Conservation (phyloP, 1,284 basidiomycete species). For the Boletus holoroseus region DNA sequence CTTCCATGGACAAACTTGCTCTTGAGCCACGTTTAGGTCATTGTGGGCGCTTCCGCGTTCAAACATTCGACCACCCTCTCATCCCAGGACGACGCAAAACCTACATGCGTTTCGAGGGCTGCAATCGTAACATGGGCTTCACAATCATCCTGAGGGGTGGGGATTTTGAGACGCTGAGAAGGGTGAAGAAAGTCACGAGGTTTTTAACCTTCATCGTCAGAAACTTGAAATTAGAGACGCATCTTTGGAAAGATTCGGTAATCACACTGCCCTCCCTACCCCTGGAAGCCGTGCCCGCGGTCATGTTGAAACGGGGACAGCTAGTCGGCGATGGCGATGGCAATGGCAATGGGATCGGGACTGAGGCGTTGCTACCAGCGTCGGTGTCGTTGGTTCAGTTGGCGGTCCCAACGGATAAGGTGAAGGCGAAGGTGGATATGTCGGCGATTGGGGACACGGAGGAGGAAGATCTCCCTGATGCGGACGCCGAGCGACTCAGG, state of each 20-base stretch:
- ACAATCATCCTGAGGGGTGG: conserved; percentile 93
- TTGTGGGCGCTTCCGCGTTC: conserved; percentile 82
- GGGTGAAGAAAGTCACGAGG: conserved; percentile 88
- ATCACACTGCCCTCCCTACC: conserved; percentile 72
- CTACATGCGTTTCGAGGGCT: conserved; percentile 96
- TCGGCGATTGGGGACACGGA: conserved; percentile 22
- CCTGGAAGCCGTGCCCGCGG: conserved; percentile 55
- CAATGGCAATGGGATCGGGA: conserved; percentile 14
- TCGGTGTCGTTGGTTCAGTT: conserved; percentile 32
- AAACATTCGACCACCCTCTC: conserved; percentile 90
- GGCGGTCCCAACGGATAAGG: conserved; percentile 25
- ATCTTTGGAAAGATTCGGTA: conserved; percentile 91
- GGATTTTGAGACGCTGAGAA: conserved; percentile 70
- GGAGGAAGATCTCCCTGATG: conserved; percentile 57
- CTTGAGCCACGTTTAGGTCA: conserved; percentile 88
- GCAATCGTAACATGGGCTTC: conserved; percentile 86
- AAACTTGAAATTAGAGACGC: conserved; percentile 90
- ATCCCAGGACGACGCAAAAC: conserved; percentile 92
- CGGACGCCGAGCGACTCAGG: conserved; percentile 61
- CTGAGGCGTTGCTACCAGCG: conserved; percentile 25
- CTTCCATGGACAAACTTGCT: conserved; percentile 91
- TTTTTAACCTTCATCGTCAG: conserved; percentile 90
- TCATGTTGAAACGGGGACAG: conserved; percentile 24
- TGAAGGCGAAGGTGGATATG: conserved; percentile 17
- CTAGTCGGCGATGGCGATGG: conserved; percentile 10